Conservation (phyloP, 2,329 filamentous ascomycete genomes). For the Xylariomycetidae sp. region DNA sequence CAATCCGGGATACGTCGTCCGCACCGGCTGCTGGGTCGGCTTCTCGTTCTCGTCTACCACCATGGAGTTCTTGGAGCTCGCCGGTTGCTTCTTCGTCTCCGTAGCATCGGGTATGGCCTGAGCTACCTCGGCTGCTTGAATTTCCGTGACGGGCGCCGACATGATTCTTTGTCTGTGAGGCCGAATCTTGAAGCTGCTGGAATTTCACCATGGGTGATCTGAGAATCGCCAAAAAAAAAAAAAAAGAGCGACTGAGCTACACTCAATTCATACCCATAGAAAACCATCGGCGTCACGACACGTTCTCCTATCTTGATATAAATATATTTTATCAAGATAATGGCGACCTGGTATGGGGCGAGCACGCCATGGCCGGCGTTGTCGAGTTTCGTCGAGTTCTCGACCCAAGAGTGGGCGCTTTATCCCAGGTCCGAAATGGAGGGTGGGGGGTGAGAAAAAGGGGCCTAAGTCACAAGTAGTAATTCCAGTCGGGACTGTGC, state of each 20-base stretch:
- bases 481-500: neutral
- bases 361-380: constrained; percentile 1
- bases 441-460: neutral
- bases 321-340: neutral
- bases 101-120: neutral
- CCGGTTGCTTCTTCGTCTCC: neutral
- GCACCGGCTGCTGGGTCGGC: neutral
- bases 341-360: constrained; percentile 1
- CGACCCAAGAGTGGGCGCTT: too few relatives aligned
- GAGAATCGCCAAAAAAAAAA: too few relatives aligned
- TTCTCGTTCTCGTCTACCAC: neutral
- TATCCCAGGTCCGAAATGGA: too few relatives aligned
- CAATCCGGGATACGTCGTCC: constrained; percentile 1
- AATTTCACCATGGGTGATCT: too few relatives aligned
- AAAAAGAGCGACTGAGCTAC: too few relatives aligned
- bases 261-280: neutral
- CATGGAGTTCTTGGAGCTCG: neutral
- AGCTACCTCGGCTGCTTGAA: constrained; percentile 1
- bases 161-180: constrained; percentile 1
- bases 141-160: constrained; percentile 3
- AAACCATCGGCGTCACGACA: too few relatives aligned
- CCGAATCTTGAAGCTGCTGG: too few relatives aligned
- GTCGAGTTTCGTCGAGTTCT: too few relatives aligned
- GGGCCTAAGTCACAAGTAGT: neutral
- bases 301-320: neutral